phyloP scores from a whole-genome alignment of 1,284 basidiomycete genomes.

The Ganoderma sinense region DNA sequence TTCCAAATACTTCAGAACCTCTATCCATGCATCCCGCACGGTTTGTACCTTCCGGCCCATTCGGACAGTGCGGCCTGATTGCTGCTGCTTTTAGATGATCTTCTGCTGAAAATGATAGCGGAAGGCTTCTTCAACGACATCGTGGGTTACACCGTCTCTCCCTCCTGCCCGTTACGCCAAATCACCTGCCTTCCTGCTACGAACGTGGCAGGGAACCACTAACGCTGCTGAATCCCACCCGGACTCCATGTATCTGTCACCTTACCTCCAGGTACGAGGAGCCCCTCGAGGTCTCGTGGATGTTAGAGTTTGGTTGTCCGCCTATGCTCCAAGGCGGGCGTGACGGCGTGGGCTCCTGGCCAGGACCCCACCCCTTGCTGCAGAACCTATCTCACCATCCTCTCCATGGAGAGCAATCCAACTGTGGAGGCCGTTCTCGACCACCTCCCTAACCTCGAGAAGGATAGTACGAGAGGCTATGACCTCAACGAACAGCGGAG shows the following conservation, averaged over 20 bases:
- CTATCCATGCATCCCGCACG: not conserved
- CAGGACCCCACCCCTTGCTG: slow-evolving; percentile 1
- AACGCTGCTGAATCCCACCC: slow-evolving; percentile 15
- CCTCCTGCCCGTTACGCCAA: not conserved
- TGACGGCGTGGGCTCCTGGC: slow-evolving; percentile 8
- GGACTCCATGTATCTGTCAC: slow-evolving; percentile 10
- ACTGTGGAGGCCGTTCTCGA: slow-evolving; percentile 26
- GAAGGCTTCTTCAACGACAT: not conserved
- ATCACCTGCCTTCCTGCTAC: slow-evolving; percentile 13
- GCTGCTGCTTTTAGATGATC: not conserved
- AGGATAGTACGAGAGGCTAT: too few relatives aligned
- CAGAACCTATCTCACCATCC: slow-evolving; percentile 19
- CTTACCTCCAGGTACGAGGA: slow-evolving; percentile 24
- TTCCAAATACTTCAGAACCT: not conserved
- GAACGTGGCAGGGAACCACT: slow-evolving; percentile 36
- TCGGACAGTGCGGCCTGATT: not conserved
- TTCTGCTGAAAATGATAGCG: not conserved
- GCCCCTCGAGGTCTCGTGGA: slow-evolving; percentile 7
- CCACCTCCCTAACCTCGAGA: slow-evolving; percentile 17
- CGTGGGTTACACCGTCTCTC: not conserved
- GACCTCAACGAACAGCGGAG: slow-evolving; percentile 50
- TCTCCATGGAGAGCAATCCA: slow-evolving; percentile 26
- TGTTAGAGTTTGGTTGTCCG: slow-evolving; percentile 19
- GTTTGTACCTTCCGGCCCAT: not conserved
- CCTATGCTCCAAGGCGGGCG: not conserved